Evolutionary conservation across 2,329 filamentous ascomycete species (phyloP).

Genomic region (Aspergillus udagawae): DNA sequence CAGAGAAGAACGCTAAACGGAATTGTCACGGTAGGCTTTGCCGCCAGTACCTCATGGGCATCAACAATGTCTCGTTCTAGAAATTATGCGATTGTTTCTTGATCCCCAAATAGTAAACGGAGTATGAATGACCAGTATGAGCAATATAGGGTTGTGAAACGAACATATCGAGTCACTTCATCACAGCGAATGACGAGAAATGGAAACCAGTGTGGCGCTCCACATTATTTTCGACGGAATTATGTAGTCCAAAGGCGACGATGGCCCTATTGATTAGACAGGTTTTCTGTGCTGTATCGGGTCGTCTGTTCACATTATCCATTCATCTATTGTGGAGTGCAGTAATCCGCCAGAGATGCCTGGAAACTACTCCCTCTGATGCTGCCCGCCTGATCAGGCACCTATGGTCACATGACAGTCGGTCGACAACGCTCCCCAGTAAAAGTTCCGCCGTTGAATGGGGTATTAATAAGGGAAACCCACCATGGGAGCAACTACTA

Average conservation of each 20-base stretch:
- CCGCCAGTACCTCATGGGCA: too few species aligned
- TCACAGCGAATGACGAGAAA: not conserved
- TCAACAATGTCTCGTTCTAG: too few species aligned
- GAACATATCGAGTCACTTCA: not conserved
- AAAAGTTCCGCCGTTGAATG: not conserved
- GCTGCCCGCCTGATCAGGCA: not conserved
- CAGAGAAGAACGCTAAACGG: too few species aligned
- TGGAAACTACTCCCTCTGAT: not conserved
- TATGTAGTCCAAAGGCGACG: not conserved
- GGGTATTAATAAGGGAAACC: not conserved
- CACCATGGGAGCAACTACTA: not conserved
- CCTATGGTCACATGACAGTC: not conserved
- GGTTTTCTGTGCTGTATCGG: not conserved
- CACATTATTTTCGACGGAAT: not conserved
- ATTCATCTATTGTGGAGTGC: not conserved
- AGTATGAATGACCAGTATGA: not conserved
- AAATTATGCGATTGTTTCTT: not conserved
- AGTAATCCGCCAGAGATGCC: not conserved
- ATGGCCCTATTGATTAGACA: too few species aligned
- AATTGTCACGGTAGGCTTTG: too few species aligned
- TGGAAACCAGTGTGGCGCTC: not conserved
- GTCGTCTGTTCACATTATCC: not conserved
- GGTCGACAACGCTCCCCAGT: not conserved
- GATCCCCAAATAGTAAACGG: not conserved
- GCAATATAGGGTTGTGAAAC: not conserved